Conservation (phyloP, 306 rosid species). For the Hippophae tibetana region DNA sequence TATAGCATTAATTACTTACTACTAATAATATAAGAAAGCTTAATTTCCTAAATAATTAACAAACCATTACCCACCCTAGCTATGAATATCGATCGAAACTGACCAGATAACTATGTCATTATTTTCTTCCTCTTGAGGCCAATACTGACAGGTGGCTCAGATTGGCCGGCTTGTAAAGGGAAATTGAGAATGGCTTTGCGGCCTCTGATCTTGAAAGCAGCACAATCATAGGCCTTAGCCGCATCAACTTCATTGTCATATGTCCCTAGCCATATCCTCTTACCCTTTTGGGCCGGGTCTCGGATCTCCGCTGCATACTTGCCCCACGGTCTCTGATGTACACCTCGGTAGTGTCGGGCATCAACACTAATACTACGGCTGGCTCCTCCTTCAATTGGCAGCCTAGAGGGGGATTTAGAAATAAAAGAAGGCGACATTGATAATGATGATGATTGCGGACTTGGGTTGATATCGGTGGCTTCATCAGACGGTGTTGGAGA, state of each 20-base stretch:
- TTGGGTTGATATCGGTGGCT: too few relatives aligned
- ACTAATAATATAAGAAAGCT: too few relatives aligned
- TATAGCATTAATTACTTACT: too few relatives aligned
- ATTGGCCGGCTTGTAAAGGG: slow-evolving; percentile 56
- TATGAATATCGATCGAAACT: too few relatives aligned
- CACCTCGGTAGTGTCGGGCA: slow-evolving; percentile 53
- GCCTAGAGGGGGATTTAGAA: not conserved
- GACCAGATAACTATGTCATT: not conserved
- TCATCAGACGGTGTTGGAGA: too few relatives aligned
- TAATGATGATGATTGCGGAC: too few relatives aligned
- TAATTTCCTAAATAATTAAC: too few relatives aligned
- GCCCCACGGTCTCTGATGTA: slow-evolving; percentile 76
- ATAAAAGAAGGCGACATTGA: not conserved
- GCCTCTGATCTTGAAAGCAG: slow-evolving; percentile 76
- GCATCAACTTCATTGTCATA: slow-evolving; percentile 58
- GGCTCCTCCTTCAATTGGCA: too few relatives aligned
- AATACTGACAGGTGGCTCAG: slow-evolving; percentile 26
- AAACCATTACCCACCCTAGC: too few relatives aligned
- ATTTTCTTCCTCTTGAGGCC: slow-evolving; percentile 41
- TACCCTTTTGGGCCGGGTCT: slow-evolving; percentile 54
- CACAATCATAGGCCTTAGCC: slow-evolving; percentile 68
- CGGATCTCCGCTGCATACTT: slow-evolving; percentile 84
- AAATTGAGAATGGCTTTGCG: slow-evolving; percentile 64
- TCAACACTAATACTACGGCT: not conserved
- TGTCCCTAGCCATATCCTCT: slow-evolving; percentile 81